phyloP scores from a whole-genome alignment of 768 basidiomycete genomes.

The Boletus reticuloceps region DNA sequence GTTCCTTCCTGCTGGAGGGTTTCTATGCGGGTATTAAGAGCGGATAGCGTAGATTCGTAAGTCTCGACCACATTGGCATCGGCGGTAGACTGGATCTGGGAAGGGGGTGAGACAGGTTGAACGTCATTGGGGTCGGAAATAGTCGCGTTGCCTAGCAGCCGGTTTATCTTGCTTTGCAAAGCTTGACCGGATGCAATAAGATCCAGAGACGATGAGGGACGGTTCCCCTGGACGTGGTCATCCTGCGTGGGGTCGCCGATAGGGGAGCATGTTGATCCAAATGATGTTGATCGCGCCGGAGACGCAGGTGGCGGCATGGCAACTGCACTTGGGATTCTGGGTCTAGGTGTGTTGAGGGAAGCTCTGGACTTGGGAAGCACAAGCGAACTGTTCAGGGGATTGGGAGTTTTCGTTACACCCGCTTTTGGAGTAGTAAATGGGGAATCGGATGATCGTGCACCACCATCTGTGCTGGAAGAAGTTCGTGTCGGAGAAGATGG shows the following conservation, averaged over 20 bases:
- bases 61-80: constrained; percentile 4
- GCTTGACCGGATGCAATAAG: constrained; percentile 39
- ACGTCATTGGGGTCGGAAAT: constrained; percentile 10
- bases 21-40: constrained; percentile 42
- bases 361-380: constrained; percentile 30
- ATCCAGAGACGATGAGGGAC: constrained; percentile 30
- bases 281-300: constrained; percentile 39
- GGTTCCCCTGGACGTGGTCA: constrained; percentile 8
- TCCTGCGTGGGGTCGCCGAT: constrained; percentile 28
- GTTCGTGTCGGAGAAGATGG: constrained; percentile 37
- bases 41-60: constrained; percentile 18
- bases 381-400: constrained; percentile 10
- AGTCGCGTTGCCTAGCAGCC: constrained; percentile 35
- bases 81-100: constrained; percentile 43
- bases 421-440: constrained; percentile 72
- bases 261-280: constrained; percentile 38
- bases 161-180: constrained; percentile 50
- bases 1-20: constrained; percentile 70
- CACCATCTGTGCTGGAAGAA: constrained; percentile 37
- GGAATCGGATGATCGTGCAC: constrained; percentile 41
- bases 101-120: constrained; percentile 18
- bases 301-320: constrained; percentile 83
- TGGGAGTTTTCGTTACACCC: constrained; percentile 28
- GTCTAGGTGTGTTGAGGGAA: constrained; percentile 52
- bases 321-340: constrained; percentile 66